Evolutionary conservation across 179 eudicot species (phyloP).

Genomic region (Spergularia azorica): DNA sequence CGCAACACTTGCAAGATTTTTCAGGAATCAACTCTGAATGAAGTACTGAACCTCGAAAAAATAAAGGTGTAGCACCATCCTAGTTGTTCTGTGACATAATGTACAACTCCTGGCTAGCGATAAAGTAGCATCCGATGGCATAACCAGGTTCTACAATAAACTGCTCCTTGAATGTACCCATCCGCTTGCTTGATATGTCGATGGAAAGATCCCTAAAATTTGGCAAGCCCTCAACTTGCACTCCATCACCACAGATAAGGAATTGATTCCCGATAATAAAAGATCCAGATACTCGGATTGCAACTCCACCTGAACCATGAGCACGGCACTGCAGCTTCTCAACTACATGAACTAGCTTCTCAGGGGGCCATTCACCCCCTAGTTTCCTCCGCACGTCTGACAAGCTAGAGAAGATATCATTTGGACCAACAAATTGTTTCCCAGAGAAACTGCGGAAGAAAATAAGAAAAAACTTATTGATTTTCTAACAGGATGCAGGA

Average conservation of each 20-base stretch:
- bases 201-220: slow-evolving; percentile 78
- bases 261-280: slow-evolving; percentile 83
- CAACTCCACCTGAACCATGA: slow-evolving; percentile 76
- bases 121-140: slow-evolving; percentile 64
- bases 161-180: slow-evolving; percentile 90
- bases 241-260: slow-evolving; percentile 90
- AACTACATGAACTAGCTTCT: slow-evolving; percentile 85
- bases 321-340: slow-evolving; percentile 89
- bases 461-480: neutral
- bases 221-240: slow-evolving; percentile 88
- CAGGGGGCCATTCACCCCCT: slow-evolving; percentile 88
- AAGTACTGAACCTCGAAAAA: neutral
- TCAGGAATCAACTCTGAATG: neutral
- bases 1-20: neutral
- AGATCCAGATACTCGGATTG: slow-evolving; percentile 85
- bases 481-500: neutral
- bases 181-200: slow-evolving; percentile 59
- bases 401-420: slow-evolving; percentile 50
- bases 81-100: slow-evolving; percentile 47
- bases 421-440: slow-evolving; percentile 57
- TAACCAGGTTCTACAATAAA: slow-evolving; percentile 68
- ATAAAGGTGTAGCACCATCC: neutral
- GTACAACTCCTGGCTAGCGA: slow-evolving; percentile 79
- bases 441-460: slow-evolving; percentile 63
- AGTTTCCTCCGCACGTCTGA: slow-evolving; percentile 69